Evolutionary conservation across 306 rosid species (phyloP), one percentile per base, ranked within the genome.

Genomic region (Pyrus bretschneideri): DNA sequence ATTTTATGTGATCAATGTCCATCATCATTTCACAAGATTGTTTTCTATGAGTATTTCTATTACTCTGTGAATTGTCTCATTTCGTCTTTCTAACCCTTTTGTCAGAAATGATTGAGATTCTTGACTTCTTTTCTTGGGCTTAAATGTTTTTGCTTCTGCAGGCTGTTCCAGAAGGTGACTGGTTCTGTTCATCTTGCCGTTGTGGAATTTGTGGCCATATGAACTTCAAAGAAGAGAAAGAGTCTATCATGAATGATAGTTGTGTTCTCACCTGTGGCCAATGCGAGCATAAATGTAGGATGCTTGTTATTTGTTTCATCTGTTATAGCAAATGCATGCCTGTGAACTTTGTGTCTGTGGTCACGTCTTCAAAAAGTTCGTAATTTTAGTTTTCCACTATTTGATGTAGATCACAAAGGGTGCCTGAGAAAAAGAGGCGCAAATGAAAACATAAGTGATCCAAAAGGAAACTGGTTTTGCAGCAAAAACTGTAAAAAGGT

Each of bases 161-260:
- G 97, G 91, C 88, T 49, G 70, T 88, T 78, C 98, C 98, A 19
- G 88, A 81, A 18, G 97, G 98, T 67, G 91, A 91, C 45, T 94
- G 97, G 97, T 91, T 87, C 87, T 91, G 98, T 58, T 91, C 95
- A 78, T 86, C 96, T 7, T 94, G 98, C 72, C 45, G 88, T 45
- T 94, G 98, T 40, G 87, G 85, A 76, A 78, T 86, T 79, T 95
- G 98, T 81, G 81, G 82, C 70, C 79, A 77, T 79, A 76, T 77
- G 44, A 83, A 87, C 67, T 80, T 78, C 58, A 82, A 40, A 78
- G 80, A 74, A 60, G 77, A 71, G 52, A 59, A n/a, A 61, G 93
- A 83, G 71, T 71, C 77, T 79, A 62, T 61, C 12, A 31, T 46
- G 40, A 78, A 80, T 27, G 61, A 70, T 42, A 66, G 33, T 71